Evolutionary conservation across 2,329 filamentous ascomycete species (phyloP), one percentile per base, ranked within the genome.

Genomic region (Fonsecaea multimorphosa): DNA sequence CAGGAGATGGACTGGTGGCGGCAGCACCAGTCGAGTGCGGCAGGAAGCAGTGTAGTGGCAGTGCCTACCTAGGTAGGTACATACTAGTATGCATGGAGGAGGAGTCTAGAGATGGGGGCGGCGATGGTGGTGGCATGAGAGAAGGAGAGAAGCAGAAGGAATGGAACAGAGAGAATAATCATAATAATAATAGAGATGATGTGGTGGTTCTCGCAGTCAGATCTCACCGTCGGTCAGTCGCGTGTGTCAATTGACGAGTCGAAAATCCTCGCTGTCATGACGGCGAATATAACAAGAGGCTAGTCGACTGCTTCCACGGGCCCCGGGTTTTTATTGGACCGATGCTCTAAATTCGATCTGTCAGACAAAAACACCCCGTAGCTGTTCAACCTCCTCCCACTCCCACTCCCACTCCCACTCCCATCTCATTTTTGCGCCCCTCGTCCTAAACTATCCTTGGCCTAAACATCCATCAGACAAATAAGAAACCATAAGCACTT

Each of bases 151-250:
- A 49, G 22, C 5, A 11, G 8, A 49, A 22, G 40, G n/a, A 19
- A n/a, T n/a, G 40, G 9, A 12, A 24, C 3, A 49, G 8, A 49
- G 44, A 49, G 9, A 49, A 12, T 2, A 49, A 6, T 6, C 19
- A 49, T 5, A 24, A 24, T 1, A 49, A 11, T 8, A 24, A 49
- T n/a, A 2, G 22, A 24, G 19, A 49, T 14, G 40, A 19, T 38
- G 38, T 19, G 16, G 38, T 44, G 16, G 38, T 44, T 40, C 11
- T n/a, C 36, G 6, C 14, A 40, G 36, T 46, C n/a, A 46, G 40
- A 46, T 46, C 40, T 46, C 40, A 46, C 40, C n/a, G 38, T 44
- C 38, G 38, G n/a, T n/a, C n/a, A n/a, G n/a, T n/a, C n/a, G n/a
- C n/a, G n/a, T n/a, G n/a, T 38, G 29, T 31, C 29, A 31, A 31